Base-by-base conservation (phyloP, 208 protist species). In the Zelonia costaricensis region DNA sequence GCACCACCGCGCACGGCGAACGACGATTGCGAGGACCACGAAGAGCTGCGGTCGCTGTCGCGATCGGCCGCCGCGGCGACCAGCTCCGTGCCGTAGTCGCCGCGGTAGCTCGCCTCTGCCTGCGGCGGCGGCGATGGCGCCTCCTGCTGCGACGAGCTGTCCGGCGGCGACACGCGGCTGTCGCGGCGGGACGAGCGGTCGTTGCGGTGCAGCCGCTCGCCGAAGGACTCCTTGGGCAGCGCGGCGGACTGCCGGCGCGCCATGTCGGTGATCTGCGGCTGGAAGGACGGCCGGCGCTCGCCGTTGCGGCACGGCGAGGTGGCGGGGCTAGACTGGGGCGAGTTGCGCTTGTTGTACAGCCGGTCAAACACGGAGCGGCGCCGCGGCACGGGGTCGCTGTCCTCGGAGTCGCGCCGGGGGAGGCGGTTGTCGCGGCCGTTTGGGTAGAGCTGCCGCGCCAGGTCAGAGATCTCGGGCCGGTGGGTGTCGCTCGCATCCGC, bases 191-290 rank as follows among this genome's bases (percentile, higher is more conserved):
- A 36, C 8, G 48, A 51, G 42, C 48, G 72, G 18, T 43, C 49
- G 10, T 62, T 63, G 60, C 49, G 75, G 53, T 85, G 76, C 2
- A 85, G 62, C 10, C 75, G 76, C 12, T 86, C 64, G 13, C 76
- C 62, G n/a, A 82, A 61, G 22, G 48, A 35, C 46, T 69, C 70
- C 66, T 30, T 65, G 62, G 53, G 35, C 48, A 42, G 22, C 30
- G 33, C 54, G 33, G 39, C 69, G 38, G 43, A 72, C 62, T 54
- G 68, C 23, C 62, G 53, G 43, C 36, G 58, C 8, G 79, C 83
- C 44, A 74, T 22, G 25, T 70, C 75, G 16, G 82, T 80, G 58
- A 85, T 84, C 36, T 78, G 69, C 16, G 82, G 78, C 20, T 69
- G 71, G 42, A 81, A 83, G 22, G 76, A 70, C 30, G 43, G 74